Evolutionary conservation across 2,329 filamentous ascomycete genomes (phyloP), one percentile per base, ranked within the genome.

Genomic region (Ophiostoma angusticollis): DNA sequence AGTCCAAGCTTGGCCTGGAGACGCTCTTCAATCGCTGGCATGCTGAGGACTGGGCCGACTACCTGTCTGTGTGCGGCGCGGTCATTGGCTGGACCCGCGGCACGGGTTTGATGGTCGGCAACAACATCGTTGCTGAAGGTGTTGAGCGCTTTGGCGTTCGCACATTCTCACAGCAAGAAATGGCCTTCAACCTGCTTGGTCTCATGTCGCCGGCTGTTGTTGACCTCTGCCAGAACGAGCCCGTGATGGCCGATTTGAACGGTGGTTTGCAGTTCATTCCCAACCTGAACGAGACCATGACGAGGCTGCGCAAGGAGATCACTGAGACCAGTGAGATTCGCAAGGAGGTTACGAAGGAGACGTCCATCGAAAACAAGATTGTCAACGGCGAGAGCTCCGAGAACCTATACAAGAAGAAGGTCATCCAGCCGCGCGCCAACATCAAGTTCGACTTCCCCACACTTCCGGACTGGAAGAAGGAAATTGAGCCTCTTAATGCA

Each of bases 11-110:
- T 43, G 91, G 81, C 31, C 72, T 98, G 8, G 91, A 98, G 70
- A 96, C 91, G 5, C 74, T 98, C 27, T 96, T 98, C 75, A 95
- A 94, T 67, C 77, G 91, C 51, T 98, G 91, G 91, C 82, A 93
- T 62, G 93, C 91, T 0, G 91, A 98, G 66, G 87, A 77, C 66
- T 98, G 91, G 91, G 80, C 78, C 49, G 89, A 89, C 65, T 98
- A 93, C 67, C 84, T 98, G 53, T 96, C 89, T 44, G 91, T 98
- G 51, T 98, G 91, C 52, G 91, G 91, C 67, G 89, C 89, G 46
- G 85, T 96, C 60, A 98, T 98, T 57, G 91, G 91, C 46, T 98
- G 91, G 91, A 98, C 91, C 51, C 89, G 91, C 65, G 91, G 89
- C 49, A 98, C 91, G 47, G 91, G 91, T 57, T 77, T 98, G 52